Evolutionary conservation across 352 stramenopile species (phyloP), one percentile per base, ranked within the genome.

Genomic region (Phytophthora ohioensis): DNA sequence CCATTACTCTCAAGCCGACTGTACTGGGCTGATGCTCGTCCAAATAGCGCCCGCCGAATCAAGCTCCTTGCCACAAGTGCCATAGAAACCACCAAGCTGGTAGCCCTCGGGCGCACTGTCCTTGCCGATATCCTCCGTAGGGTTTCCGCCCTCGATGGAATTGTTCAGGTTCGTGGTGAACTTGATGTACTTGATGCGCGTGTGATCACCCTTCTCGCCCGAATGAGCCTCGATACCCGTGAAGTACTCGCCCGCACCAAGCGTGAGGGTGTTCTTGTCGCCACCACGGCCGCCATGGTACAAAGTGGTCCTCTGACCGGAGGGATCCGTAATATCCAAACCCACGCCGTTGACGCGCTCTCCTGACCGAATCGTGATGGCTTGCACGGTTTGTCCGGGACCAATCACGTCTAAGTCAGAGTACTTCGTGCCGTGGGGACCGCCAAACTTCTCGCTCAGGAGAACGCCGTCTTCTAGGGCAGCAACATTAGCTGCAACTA

Each of bases 1-100:
- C 17, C 17, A 21, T 21, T 21, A 21, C 17, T 21, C 17, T 21
- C 17, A 21, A 21, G 17, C 17, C 17, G 17, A 21, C 17, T 21
- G 0, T 21, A 55, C 47, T 8, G 47, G 47, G 0, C 3, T 39
- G 11, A 58, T 67, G 17, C 59, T 67, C 4, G 53, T 52, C 55
- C 55, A 62, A 52, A 52, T 52, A 13, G 57, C 46, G 5, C 45
- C 57, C 46, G 67, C 47, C 17, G 38, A 41, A 41, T 71, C 54
- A 17, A 65, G 21, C 35, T 65, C 57, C 12, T 65, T 49, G 6
- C 57, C 45, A 35, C 15, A 38, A 13, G 9, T 35, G 3, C 45
- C 34, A 43, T 32, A 5, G 31, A 64, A 64, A 12, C 42, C 56
- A 21, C 56, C 56, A 6, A 64, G n/a, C 43, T 64, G 56, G 57